Evolutionary conservation across 345 rosid genomes (phyloP).

Genomic region (Fremontodendron californicum): DNA sequence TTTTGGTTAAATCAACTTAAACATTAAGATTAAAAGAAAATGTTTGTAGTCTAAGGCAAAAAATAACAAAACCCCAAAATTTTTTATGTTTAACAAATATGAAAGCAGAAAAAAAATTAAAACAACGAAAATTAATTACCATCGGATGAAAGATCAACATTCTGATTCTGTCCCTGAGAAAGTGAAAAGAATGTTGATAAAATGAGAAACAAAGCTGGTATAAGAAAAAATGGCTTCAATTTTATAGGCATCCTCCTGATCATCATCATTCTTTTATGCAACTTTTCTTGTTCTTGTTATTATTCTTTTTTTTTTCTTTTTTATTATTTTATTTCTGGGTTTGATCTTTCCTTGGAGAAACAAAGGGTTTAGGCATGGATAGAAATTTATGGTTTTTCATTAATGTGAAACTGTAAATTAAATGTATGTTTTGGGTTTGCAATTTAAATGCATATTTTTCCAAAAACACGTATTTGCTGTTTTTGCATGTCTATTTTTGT

Average conservation of each 20-base stretch:
- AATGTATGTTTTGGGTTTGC: neutral
- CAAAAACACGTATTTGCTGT: neutral
- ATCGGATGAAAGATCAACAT: neutral
- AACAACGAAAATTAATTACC: neutral
- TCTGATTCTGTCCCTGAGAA: neutral
- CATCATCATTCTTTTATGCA: neutral
- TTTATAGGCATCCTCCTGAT: neutral
- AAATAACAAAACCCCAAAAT: too few species aligned
- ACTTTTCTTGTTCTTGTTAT: neutral
- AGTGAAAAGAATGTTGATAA: neutral
- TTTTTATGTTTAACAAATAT: too few species aligned
- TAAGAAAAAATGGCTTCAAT: neutral
- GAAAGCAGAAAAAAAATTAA: neutral
- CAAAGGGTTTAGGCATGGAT: neutral
- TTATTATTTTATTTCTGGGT: neutral
- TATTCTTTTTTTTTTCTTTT: neutral
- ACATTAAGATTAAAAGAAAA: too few species aligned
- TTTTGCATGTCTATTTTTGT: slow-evolving; percentile 11
- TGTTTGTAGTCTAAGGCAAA: too few species aligned
- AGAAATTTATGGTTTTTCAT: neutral
- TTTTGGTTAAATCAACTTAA: too few species aligned
- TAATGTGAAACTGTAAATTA: neutral
- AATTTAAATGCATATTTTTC: neutral
- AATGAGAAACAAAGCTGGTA: neutral
- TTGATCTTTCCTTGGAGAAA: neutral